Percentiles rank a stretch among this genome's conserved stretches.
These are phyloP conservation scores for Penicillium coprophilum DNA, from an alignment of 495 filamentous ascomycete genomes.

Conservation along the genomic window DNA sequence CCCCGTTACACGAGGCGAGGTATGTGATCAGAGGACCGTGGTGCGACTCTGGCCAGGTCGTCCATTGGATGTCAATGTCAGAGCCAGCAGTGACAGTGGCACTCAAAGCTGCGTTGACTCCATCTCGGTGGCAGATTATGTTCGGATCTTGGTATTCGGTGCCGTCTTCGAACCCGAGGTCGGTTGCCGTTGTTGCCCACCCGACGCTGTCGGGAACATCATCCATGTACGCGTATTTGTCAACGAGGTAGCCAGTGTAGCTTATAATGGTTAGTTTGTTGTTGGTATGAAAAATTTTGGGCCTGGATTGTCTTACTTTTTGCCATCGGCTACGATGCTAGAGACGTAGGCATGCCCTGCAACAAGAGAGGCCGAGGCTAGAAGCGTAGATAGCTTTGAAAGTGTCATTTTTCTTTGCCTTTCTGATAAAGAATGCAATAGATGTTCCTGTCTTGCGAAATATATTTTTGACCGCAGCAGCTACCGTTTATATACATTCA, in stretches of 20 bases:
- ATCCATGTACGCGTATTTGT: conserved; percentile 32
- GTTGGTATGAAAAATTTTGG: background rate
- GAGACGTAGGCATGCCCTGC: conserved; percentile 58
- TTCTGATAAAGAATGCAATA: background rate
- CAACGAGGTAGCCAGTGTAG: conserved; percentile 38
- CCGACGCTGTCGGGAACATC: conserved; percentile 53
- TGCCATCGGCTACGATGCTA: conserved; percentile 55
- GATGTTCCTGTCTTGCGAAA: background rate
- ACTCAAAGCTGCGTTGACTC: conserved; percentile 50
- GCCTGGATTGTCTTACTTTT: conserved; percentile 24
- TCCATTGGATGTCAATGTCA: conserved; percentile 60
- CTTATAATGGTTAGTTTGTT: conserved; percentile 12
- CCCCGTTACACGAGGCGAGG: conserved; percentile 67
- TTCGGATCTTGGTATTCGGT: conserved; percentile 49
- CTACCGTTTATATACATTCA: background rate
- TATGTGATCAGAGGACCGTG: conserved; percentile 73
- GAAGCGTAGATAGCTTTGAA: conserved; percentile 30
- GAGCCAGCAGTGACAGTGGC: conserved; percentile 55
- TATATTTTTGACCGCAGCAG: background rate
- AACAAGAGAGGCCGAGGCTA: conserved; percentile 49
- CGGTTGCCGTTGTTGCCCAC: conserved; percentile 56
- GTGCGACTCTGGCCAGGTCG: conserved; percentile 64
- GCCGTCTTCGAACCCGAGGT: conserved; percentile 59
- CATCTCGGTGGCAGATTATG: conserved; percentile 67
- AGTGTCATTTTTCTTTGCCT: conserved; percentile 22